These are phyloP conservation scores for Bolboschoenoplectus hybrid DNA, from an alignment of 202 grass and related monocot genomes.

Conservation along the genomic window DNA sequence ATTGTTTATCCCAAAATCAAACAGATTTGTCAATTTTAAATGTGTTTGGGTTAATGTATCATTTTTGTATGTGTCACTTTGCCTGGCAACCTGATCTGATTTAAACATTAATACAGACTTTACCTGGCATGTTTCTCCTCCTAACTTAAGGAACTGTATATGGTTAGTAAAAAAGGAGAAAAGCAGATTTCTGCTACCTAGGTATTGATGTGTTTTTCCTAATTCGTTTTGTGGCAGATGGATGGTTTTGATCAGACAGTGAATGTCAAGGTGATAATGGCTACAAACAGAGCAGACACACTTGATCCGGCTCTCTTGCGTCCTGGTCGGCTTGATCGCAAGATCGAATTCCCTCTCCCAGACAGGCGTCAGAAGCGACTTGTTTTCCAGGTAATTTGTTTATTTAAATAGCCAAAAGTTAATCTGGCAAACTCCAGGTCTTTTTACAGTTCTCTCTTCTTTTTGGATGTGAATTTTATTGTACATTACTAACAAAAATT, in stretches of 20 bases:
- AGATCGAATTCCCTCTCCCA: constrained; percentile 92
- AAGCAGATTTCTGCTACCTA: neutral
- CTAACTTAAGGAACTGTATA: neutral
- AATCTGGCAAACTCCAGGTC: neutral
- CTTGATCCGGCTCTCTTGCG: constrained; percentile 88
- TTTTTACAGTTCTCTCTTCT: neutral
- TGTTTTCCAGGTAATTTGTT: constrained; percentile 77
- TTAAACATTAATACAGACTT: neutral
- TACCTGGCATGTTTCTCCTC: neutral
- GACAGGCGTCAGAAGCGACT: constrained; percentile 89
- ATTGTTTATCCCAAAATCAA: neutral
- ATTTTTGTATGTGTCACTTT: neutral
- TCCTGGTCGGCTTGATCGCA: constrained; percentile 84
- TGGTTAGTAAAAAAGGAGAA: neutral
- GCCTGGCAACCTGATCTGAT: neutral
- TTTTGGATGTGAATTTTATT: constrained; percentile 35
- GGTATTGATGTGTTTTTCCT: neutral
- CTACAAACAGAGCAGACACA: constrained; percentile 85
- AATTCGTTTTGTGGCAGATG: constrained; percentile 58
- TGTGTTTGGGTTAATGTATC: neutral
- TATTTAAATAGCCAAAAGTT: constrained; percentile 19
- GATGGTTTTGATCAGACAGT: constrained; percentile 96
- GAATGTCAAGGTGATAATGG: constrained; percentile 98
- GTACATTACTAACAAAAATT: neutral
- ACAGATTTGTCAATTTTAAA: neutral